Evolutionary conservation across 345 rosid species (phyloP).

Genomic region (Triadica sebifera): DNA sequence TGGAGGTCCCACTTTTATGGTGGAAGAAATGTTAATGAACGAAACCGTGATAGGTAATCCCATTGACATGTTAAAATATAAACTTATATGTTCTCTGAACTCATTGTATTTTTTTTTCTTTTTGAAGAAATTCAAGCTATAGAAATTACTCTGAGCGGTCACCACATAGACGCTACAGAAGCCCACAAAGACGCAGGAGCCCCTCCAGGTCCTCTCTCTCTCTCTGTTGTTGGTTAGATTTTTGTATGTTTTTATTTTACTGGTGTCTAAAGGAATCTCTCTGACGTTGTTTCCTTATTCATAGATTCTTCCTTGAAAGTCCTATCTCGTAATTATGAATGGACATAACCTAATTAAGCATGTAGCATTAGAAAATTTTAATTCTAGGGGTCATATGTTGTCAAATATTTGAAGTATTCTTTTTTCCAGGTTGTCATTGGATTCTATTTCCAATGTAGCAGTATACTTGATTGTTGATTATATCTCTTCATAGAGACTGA

Average conservation of each 20-base stretch:
- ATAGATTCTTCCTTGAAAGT: not conserved
- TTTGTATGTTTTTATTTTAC: not conserved
- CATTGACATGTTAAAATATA: conserved; percentile 1
- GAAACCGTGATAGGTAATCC: conserved; percentile 69
- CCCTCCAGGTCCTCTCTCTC: conserved; percentile 67
- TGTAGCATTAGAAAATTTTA: not conserved
- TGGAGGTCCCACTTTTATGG: conserved; percentile 47
- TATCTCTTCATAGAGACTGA: not conserved
- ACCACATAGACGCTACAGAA: conserved; percentile 53
- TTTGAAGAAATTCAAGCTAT: conserved; percentile 54
- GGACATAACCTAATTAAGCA: not conserved
- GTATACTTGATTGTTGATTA: not conserved
- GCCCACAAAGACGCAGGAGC: conserved; percentile 71
- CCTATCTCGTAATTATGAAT: not conserved
- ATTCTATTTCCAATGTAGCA: not conserved
- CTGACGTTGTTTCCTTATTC: not conserved
- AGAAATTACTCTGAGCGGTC: conserved; percentile 54
- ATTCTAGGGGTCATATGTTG: not conserved
- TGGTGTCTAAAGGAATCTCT: not conserved
- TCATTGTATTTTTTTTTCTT: not conserved
- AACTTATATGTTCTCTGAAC: not conserved
- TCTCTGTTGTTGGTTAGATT: not conserved
- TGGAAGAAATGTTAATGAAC: conserved; percentile 62
- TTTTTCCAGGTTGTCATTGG: not conserved
- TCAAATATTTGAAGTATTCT: not conserved